Evolutionary conservation across 2,329 filamentous ascomycete species (phyloP), one percentile per base, ranked within the genome.

Genomic region (Cercospora sp.): DNA sequence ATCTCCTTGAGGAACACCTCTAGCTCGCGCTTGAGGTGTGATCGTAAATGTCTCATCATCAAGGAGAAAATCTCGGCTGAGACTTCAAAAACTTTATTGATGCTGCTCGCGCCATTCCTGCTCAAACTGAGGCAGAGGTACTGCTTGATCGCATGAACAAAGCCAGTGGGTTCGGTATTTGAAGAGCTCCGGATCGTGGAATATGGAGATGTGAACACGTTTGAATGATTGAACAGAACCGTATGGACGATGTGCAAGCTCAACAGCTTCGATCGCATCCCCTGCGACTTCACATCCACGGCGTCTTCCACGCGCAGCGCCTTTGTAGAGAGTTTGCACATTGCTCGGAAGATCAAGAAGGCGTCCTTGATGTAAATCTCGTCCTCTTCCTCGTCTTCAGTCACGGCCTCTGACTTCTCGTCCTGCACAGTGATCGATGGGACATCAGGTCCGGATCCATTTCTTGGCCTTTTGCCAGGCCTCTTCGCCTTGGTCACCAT

Each of bases 1-100:
- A 99, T 96, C 77, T 99, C 95, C 78, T 98, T 98, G 67, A 99
- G 81, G 77, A 99, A 98, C 0, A 99, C 94, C 79, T 98, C 95
- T 65, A 99, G 91, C 78, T 99, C 95, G 87, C 97, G 96, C 89
- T 99, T 99, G 80, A 99, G 91, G 70, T 94, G 91, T 2, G 95
- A 91, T 69, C 96, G 89, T 88, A 99, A 91, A 75, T 93, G 91
- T 78, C 96, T 96, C 53, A 97, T 82, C 90, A 97, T 97, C 67
- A 98, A 85, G 93, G 94, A 99, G 79, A 99, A 99, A 31, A 98
- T 96, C 79, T 99, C 95, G 75, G 92, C 94, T 78, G 92, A 94
- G 51, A 98, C 93, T 77, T 98, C 94, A 76, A 98, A 99, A 0
- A 99, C 93, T 72, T 88, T 88, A 71, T 93, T 91, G 53, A 97